A percentile compares a stretch with the other conserved stretches of the same genome.
Evolutionary conservation across 352 stramenopile species (phyloP).

Genomic region (Globisporangium paroecandrum): DNA sequence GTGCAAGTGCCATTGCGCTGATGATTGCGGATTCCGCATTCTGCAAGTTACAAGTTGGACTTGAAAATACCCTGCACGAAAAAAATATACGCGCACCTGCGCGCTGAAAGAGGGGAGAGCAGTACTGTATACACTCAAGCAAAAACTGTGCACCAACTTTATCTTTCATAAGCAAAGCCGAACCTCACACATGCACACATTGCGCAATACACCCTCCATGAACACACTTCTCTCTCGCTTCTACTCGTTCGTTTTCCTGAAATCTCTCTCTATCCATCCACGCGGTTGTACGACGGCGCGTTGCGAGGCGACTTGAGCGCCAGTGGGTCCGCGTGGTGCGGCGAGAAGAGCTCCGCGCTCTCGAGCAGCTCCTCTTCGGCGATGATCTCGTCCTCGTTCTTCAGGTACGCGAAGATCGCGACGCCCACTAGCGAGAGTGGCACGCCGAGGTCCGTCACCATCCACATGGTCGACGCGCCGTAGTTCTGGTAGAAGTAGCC

Average conservation of each 20-base stretch:
- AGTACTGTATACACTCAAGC: not conserved
- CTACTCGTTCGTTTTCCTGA: not conserved
- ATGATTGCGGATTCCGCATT: not conserved
- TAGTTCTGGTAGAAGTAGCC: constrained; percentile 79
- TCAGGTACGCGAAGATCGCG: constrained; percentile 53
- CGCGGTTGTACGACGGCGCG: constrained; percentile 23
- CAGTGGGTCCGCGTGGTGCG: constrained; percentile 44
- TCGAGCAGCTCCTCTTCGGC: constrained; percentile 35
- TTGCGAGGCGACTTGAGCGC: constrained; percentile 28
- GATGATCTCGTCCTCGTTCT: constrained; percentile 38
- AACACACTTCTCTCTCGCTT: not conserved
- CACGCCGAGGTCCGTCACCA: constrained; percentile 61
- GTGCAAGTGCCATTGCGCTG: constrained; percentile 12
- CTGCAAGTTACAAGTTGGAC: not conserved
- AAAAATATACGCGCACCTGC: not conserved
- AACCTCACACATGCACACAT: not conserved
- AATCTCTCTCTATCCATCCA: constrained; percentile 19
- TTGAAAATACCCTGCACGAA: not conserved
- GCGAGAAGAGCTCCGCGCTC: constrained; percentile 63
- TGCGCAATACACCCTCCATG: not conserved
- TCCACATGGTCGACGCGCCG: constrained; percentile 62
- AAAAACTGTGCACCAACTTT: not conserved
- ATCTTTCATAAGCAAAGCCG: not conserved
- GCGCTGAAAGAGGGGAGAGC: not conserved
- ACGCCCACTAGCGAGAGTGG: constrained; percentile 58